Evolutionary conservation across 768 basidiomycete species (phyloP), one percentile per base, ranked within the genome.

Genomic region (Lyophyllum semitale): DNA sequence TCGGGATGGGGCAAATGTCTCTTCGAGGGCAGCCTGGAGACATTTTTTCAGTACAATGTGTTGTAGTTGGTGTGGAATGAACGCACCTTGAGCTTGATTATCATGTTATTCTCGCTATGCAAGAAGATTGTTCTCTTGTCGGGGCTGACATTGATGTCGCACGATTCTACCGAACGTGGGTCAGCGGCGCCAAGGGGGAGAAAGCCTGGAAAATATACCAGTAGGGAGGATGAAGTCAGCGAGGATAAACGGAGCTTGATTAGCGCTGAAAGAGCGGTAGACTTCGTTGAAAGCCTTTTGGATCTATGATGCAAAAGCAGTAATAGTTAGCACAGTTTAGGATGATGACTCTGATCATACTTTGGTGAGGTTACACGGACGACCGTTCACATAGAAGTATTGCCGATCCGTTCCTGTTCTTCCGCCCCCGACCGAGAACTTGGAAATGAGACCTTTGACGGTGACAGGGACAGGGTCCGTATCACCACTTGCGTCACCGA

Each of bases 61-160:
- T 25, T 11, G 27, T 2, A n/a, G 32, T 9, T 8, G 26, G 18
- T 8, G 22, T 15, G n/a, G 20, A 30, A 22, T 9, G 5, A 6
- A 29, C 69, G 13, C 51, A 93, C 93, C 75, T 91, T 95, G 37
- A 98, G 77, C 0, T 87, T 84, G 2, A 82, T 72, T 0, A 98
- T 78, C 17, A 99, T 71, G 57, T 88, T 89, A 11, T 77, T 78
- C 68, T 99, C 96, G 67, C 87, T 87, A 62, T 98, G 94, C 11
- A 99, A 65, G 48, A 97, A 87, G 33, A 98, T 89, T 0, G 93
- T 95, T n/a, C 96, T 82, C 66, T 98, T 99, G 74, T 98, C 97
- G 0, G 97, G 96, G 58, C 87, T 92, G 55, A 98, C 91, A 58
- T 99, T 99, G 64, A 99, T 85, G 66, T 99, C 97, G 63, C 85